phyloP scores from a whole-genome alignment of 768 basidiomycete genomes.

The Jaapia argillacea region DNA sequence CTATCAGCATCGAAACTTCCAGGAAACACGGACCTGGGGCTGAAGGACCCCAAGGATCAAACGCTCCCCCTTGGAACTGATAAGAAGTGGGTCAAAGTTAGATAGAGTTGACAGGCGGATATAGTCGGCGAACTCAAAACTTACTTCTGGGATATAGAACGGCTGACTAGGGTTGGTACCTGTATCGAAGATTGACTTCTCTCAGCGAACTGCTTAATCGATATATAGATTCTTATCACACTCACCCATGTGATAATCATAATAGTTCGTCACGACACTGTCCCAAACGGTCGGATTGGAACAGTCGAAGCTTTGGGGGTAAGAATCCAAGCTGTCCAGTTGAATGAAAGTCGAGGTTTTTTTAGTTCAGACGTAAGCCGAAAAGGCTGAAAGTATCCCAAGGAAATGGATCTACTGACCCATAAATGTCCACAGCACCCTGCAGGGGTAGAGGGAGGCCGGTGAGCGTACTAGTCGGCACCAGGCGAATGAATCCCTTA shows the following conservation, averaged over 20 bases:
- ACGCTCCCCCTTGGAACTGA: conserved; percentile 67
- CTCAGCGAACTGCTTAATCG: neutral
- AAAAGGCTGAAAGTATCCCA: neutral
- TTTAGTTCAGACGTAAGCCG: neutral
- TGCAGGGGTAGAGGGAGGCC: conserved; percentile 11
- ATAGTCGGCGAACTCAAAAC: neutral
- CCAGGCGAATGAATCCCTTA: conserved; percentile 16
- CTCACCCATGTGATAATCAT: conserved; percentile 44
- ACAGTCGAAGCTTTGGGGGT: conserved; percentile 77
- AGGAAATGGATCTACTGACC: conserved; percentile 25
- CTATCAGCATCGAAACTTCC: neutral
- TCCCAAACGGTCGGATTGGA: conserved; percentile 61
- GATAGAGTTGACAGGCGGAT: neutral
- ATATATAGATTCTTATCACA: conserved; percentile 2
- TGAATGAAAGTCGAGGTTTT: conserved; percentile 1
- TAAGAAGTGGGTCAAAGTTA: neutral
- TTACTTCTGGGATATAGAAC: conserved; percentile 63
- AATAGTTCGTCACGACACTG: conserved; percentile 53
- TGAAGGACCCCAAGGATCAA: conserved; percentile 72
- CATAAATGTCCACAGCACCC: conserved; percentile 72
- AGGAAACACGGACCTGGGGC: conserved; percentile 41
- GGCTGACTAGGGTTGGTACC: conserved; percentile 39
- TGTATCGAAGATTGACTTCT: conserved; percentile 3
- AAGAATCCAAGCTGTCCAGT: conserved; percentile 45
- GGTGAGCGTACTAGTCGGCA: neutral